Evolutionary conservation across 2,329 filamentous ascomycete species (phyloP).

Genomic region (Coleophoma cylindrospora): DNA sequence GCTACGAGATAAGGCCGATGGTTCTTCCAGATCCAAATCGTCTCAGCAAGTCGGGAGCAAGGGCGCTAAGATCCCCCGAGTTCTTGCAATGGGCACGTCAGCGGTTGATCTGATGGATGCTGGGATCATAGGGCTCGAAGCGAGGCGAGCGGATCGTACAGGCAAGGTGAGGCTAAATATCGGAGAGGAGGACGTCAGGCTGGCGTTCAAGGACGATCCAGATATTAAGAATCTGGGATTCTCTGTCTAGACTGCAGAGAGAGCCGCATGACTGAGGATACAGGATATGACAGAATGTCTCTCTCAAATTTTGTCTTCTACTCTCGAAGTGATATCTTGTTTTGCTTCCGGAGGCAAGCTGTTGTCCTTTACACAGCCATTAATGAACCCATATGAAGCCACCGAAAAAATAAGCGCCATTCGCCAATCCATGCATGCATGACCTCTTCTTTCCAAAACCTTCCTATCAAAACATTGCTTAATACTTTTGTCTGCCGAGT

Average conservation of each 20-base stretch:
- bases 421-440: slow-evolving; percentile 18
- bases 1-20: slow-evolving; percentile 10
- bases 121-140: slow-evolving; percentile 81
- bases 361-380: slow-evolving; percentile 1
- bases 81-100: slow-evolving; percentile 62
- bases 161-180: slow-evolving; percentile 83
- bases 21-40: slow-evolving; percentile 23
- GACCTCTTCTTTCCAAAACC: slow-evolving; percentile 1
- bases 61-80: slow-evolving; percentile 31
- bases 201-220: slow-evolving; percentile 82
- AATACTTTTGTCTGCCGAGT: slow-evolving; percentile 71
- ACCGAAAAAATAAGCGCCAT: slow-evolving; percentile 8
- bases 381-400: too few species aligned
- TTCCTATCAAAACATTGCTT: slow-evolving; percentile 14
- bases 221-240: slow-evolving; percentile 61
- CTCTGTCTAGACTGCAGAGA: slow-evolving; percentile 9
- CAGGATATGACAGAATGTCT: too few species aligned
- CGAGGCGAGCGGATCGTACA: slow-evolving; percentile 73
- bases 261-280: slow-evolving; percentile 3
- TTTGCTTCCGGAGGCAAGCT: not conserved
- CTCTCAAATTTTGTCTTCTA: too few species aligned
- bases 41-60: slow-evolving; percentile 2
- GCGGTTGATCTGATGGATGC: slow-evolving; percentile 82
- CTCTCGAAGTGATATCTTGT: not conserved
- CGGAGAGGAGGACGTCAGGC: slow-evolving; percentile 83